Base-by-base conservation (phyloP, 192 early-diverging fungal species). In the Dissophora ornata region DNA sequence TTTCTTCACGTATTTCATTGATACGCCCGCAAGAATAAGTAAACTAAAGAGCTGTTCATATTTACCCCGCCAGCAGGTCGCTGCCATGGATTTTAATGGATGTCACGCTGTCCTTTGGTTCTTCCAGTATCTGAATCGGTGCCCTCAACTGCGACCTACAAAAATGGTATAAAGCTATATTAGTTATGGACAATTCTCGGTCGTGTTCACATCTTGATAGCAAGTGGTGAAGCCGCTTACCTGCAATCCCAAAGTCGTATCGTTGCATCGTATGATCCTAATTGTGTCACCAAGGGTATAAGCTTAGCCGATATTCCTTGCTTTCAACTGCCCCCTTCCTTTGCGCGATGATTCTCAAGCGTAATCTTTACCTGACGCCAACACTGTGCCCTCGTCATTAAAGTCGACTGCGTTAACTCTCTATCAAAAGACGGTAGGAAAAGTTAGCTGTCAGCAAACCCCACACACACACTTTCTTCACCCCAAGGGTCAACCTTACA, bases 51-150 rank as follows among this genome's bases (percentile, higher is more conserved):
- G n/a, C n/a, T n/a, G n/a, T n/a, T 18, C 13, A 34, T 13, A 11
- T 74, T 57, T 83, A 86, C 90, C 90, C 92, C 30, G 90, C 82
- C 38, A 97, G 65, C 29, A 99, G 87, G 74, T 96, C 89, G 18
- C 81, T 67, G 21, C 84, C 90, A 28, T 81, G 67, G n/a, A 98
- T 65, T 25, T 86, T 80, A 19, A 99, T 80, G 5, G 91, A 89
- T 33, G 91, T 89, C 1, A 99, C 86, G 44, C 91, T 92, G 60
- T 99, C 97, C 71, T 94, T 94, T 41, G 90, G 86, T 11, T 96
- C 95, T 21, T 88, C 85, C 11, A 98, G 57, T 1, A 92, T 73
- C 64, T 99, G 97, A 29, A 99, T 89, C 6, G 94, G 94, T 18
- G 82, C 45, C 80, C 86, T 21, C 49, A 84, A 57, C 44, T 89